A percentile compares a stretch with the other conserved stretches of the same genome.
phyloP scores from a whole-genome alignment of 164 flowering plant species.

The Buxus sempervirens region DNA sequence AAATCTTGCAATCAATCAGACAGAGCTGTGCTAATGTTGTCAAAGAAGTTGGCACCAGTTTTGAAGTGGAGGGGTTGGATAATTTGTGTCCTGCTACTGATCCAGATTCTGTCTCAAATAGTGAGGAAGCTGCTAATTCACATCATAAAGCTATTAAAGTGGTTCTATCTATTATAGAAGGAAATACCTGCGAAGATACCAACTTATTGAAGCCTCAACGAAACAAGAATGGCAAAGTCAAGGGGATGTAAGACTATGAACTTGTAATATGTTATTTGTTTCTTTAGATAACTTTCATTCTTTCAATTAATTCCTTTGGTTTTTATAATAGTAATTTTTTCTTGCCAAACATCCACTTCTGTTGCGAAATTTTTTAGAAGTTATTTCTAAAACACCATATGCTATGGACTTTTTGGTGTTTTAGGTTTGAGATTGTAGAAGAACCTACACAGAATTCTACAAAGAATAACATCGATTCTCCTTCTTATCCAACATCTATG shows the following conservation, averaged over 20 bases:
- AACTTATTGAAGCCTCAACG: conserved; percentile 20
- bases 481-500: conserved; percentile 22
- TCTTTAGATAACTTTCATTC: too few relatives aligned
- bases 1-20: conserved; percentile 14
- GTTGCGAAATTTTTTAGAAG: not conserved
- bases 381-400: not conserved
- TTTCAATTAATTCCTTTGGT: too few relatives aligned
- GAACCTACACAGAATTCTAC: conserved; percentile 22
- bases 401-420: conserved; percentile 9
- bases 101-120: conserved; percentile 19
- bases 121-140: conserved; percentile 13
- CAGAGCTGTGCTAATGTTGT: conserved; percentile 2
- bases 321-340: too few relatives aligned
- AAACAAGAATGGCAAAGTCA: conserved; percentile 23
- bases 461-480: conserved; percentile 18
- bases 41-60: conserved; percentile 4
- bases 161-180: conserved; percentile 16
- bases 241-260: conserved; percentile 43
- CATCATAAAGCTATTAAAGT: conserved; percentile 10
- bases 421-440: conserved; percentile 37
- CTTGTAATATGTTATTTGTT: not conserved
- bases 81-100: conserved; percentile 13
- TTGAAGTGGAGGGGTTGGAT: conserved; percentile 17
- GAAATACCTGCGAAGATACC: conserved; percentile 14
- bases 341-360: too few relatives aligned